These are phyloP conservation scores for Rutidosis leptorrhynchoides DNA, from an alignment of 129 eudicot species.

Conservation along the genomic window DNA sequence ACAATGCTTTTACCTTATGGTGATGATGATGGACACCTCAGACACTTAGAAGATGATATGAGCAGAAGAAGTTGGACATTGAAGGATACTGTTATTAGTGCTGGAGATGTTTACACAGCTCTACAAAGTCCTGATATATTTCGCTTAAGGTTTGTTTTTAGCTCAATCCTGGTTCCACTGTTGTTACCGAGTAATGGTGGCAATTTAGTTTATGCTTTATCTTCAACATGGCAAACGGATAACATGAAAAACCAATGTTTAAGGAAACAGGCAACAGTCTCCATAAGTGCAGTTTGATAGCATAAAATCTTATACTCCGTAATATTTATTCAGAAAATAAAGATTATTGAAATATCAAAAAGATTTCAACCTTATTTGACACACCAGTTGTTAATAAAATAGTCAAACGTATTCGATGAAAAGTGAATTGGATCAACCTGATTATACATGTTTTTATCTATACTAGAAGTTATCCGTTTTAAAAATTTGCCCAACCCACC, in stretches of 20 bases:
- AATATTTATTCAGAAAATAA: background rate
- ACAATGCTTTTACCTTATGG: conserved; percentile 64
- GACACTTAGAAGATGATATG: conserved; percentile 21
- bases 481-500: background rate
- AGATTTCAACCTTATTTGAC: background rate
- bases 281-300: background rate
- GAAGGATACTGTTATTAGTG: conserved; percentile 42
- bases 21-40: conserved; percentile 28
- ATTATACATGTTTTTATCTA: background rate
- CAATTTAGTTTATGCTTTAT: background rate
- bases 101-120: conserved; percentile 71
- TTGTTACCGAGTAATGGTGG: background rate
- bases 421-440: background rate
- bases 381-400: too few relatives aligned
- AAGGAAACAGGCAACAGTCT: background rate
- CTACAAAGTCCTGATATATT: conserved; percentile 54
- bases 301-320: too few relatives aligned
- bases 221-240: background rate
- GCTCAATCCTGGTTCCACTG: background rate
- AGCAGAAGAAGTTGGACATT: conserved; percentile 62
- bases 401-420: background rate
- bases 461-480: background rate
- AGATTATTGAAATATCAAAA: background rate
- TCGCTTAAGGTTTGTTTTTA: conserved; percentile 85
- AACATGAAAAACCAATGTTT: background rate